A percentile compares a stretch with the other conserved stretches of the same genome.
Conservation (phyloP, 805 yeast genomes). For the Kazachstania bromeliacearum region DNA sequence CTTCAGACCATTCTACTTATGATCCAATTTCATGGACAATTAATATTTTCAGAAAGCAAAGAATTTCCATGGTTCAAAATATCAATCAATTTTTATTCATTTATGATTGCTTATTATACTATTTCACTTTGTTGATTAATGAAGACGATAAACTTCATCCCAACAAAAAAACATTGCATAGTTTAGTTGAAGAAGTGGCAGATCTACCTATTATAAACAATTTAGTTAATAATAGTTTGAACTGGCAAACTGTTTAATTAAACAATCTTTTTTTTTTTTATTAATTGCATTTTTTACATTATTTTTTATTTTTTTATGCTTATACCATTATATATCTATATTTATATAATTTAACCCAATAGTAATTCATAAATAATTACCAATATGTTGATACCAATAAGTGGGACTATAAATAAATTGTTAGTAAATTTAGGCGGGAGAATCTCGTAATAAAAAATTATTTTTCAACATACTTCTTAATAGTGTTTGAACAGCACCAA, state of each 20-base stretch:
- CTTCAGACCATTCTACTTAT: slow-evolving; percentile 7
- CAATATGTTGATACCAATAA: slow-evolving; percentile 55
- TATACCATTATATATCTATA: too few species aligned
- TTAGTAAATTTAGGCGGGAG: slow-evolving; percentile 5
- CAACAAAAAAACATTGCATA: not conserved
- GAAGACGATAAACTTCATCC: slow-evolving; percentile 3
- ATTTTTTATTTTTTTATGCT: too few species aligned
- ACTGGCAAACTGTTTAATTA: too few species aligned
- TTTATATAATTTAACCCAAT: slow-evolving; percentile 48
- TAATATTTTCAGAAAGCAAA: slow-evolving; percentile 57
- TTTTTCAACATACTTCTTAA: slow-evolving; percentile 43
- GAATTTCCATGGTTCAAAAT: slow-evolving; percentile 80
- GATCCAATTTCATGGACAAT: slow-evolving; percentile 59
- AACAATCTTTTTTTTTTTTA: too few species aligned
- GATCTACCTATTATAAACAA: slow-evolving; percentile 2
- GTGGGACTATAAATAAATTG: slow-evolving; percentile 38
- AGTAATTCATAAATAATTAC: slow-evolving; percentile 64
- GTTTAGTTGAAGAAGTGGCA: not conserved
- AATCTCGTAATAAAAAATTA: not conserved
- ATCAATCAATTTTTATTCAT: slow-evolving; percentile 65
- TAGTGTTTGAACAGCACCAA: slow-evolving; percentile 66
- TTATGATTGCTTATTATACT: slow-evolving; percentile 46
- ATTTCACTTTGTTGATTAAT: slow-evolving; percentile 16
- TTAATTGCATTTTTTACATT: too few species aligned
- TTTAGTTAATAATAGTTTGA: slow-evolving; percentile 1